Evolutionary conservation across 1,284 basidiomycete species (phyloP).

Genomic region (Pascua sp.): DNA sequence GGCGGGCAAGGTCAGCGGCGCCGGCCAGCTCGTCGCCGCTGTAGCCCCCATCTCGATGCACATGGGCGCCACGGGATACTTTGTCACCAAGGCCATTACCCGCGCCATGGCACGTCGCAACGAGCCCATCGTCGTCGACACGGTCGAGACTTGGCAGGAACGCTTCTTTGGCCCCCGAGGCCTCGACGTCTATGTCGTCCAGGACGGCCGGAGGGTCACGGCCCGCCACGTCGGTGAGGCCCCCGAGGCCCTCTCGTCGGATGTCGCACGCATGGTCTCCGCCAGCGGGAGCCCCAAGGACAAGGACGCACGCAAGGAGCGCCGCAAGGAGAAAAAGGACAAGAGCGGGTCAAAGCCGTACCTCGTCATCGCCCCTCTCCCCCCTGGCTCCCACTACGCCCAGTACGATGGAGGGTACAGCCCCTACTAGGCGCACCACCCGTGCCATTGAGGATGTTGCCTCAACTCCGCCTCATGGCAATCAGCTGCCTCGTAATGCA

Average conservation of each 20-base stretch:
- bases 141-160: slow-evolving; percentile 6
- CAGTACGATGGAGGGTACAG: no score
- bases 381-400: no score
- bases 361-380: no score
- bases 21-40: slow-evolving; percentile 1
- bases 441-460: no score
- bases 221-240: neutral
- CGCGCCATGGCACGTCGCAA: slow-evolving; percentile 3
- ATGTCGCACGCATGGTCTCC: neutral
- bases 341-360: no score
- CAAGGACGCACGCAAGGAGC: no score
- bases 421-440: no score
- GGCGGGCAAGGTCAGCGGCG: slow-evolving; percentile 3
- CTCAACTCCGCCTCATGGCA: no score
- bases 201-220: slow-evolving; percentile 1
- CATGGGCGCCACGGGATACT: slow-evolving; percentile 8
- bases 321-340: no score
- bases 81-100: slow-evolving; percentile 8
- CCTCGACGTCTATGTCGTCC: slow-evolving; percentile 6
- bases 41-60: slow-evolving; percentile 8
- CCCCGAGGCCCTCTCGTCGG: neutral
- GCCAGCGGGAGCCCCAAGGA: no score
- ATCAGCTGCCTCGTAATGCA: no score
- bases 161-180: slow-evolving; percentile 11
- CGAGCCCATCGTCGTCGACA: slow-evolving; percentile 6